A percentile compares a stretch with the other conserved stretches of the same genome.
Conservation (phyloP, 2,329 filamentous ascomycete genomes). For the Akanthomyces dipterigenus region DNA sequence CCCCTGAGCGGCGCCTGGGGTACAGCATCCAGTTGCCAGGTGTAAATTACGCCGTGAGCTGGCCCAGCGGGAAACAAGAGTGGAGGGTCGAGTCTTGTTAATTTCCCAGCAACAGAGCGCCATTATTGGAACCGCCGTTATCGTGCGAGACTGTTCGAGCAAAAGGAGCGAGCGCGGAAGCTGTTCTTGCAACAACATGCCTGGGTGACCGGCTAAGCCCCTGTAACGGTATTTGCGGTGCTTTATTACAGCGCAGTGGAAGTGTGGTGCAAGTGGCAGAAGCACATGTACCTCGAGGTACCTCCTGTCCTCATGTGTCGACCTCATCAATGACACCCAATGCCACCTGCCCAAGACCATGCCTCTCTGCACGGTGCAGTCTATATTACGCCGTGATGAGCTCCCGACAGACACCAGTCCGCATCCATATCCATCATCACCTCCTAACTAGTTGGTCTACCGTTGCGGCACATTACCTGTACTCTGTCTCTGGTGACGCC, state of each 20-base stretch:
- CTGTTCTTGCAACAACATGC: not conserved
- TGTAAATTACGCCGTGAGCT: slow-evolving; percentile 2
- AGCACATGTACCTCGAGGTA: not conserved
- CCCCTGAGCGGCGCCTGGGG: slow-evolving; percentile 4
- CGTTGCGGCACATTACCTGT: not conserved
- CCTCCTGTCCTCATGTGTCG: not conserved
- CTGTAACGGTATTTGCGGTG: not conserved
- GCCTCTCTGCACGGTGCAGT: not conserved
- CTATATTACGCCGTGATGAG: not conserved
- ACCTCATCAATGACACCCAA: not conserved
- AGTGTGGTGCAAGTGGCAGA: not conserved
- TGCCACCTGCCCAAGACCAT: not conserved
- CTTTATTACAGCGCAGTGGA: not conserved
- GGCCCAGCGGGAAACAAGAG: not conserved
- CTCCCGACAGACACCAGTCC: not conserved
- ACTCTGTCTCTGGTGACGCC: not conserved
- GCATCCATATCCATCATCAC: slow-evolving; percentile 2
- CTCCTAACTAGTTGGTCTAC: not conserved
- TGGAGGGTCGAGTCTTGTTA: not conserved
- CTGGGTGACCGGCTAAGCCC: not conserved
- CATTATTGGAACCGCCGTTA: not conserved
- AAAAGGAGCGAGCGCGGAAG: not conserved
- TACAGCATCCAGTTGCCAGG: not conserved
- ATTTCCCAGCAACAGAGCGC: slow-evolving; percentile 4
- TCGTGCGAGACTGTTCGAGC: not conserved